phyloP scores from a whole-genome alignment of 257 asterid genomes.

The Solanum verrucosum region DNA sequence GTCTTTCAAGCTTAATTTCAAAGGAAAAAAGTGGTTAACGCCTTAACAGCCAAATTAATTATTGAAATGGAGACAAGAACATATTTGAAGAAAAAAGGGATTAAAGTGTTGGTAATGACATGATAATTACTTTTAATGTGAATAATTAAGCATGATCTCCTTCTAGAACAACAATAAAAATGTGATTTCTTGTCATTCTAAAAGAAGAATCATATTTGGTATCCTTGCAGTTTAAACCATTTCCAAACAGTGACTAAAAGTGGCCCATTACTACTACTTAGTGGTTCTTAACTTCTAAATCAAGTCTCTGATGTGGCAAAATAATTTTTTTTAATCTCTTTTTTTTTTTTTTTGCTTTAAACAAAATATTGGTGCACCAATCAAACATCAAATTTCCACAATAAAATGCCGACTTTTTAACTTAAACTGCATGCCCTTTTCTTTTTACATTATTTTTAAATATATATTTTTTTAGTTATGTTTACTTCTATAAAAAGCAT shows the following conservation, averaged over 20 bases:
- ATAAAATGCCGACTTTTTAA: not conserved
- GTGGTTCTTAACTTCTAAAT: slow-evolving; percentile 9
- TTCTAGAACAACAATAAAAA: not conserved
- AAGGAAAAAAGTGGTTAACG: not conserved
- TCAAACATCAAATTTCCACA: not conserved
- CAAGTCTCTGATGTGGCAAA: not conserved
- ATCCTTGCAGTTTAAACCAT: not conserved
- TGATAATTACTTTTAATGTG: not conserved
- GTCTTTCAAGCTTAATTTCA: not conserved
- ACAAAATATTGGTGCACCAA: not conserved
- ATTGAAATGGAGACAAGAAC: not conserved
- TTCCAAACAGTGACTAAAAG: not conserved
- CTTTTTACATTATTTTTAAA: not conserved
- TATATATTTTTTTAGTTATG: not conserved
- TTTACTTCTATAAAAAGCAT: not conserved
- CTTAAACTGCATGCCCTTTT: not conserved
- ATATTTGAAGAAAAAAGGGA: not conserved
- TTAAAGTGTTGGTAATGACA: not conserved
- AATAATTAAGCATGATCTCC: not conserved
- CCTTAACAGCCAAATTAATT: not conserved
- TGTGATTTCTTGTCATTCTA: not conserved
- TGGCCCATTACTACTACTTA: not conserved
- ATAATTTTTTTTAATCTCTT: not conserved
- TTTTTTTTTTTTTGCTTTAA: no score
- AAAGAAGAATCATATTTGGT: not conserved